Conservation (phyloP, 345 rosid genomes). For the Excoecaria cochinchinensis region DNA sequence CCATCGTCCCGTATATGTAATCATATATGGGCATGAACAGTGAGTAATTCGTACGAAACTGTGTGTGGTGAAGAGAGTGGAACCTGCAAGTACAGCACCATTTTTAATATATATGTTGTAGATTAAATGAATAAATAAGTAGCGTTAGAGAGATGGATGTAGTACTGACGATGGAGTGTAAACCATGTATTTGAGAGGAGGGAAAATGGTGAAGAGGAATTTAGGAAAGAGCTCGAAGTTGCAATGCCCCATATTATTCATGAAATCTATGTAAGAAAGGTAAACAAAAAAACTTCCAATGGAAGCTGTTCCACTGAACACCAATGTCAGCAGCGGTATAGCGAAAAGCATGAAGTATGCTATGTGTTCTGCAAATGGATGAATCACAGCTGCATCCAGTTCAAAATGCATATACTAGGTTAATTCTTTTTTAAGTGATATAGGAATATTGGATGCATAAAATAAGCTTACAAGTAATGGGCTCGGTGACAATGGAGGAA, state of each 20-base stretch:
- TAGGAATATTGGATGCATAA: neutral
- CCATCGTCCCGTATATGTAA: conserved; percentile 24
- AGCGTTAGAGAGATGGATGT: too few species aligned
- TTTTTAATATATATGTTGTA: too few species aligned
- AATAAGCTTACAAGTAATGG: conserved; percentile 54
- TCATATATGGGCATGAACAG: conserved; percentile 32
- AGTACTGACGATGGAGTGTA: conserved; percentile 68
- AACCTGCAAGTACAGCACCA: neutral
- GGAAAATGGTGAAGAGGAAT: conserved; percentile 51
- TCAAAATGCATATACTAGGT: neutral
- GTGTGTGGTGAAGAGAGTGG: conserved; percentile 35
- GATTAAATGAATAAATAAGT: too few species aligned
- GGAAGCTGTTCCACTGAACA: conserved; percentile 37
- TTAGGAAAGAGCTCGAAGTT: conserved; percentile 73
- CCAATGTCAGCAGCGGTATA: conserved; percentile 36
- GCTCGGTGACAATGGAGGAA: conserved; percentile 80
- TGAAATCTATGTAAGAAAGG: conserved; percentile 51
- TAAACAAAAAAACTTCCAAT: conserved; percentile 23
- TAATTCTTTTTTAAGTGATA: neutral
- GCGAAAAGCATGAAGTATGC: conserved; percentile 49
- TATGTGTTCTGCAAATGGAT: conserved; percentile 74
- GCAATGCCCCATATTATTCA: conserved; percentile 93
- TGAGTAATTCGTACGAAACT: conserved; percentile 29
- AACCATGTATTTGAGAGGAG: conserved; percentile 67
- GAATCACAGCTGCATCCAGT: conserved; percentile 61